A percentile compares a stretch with the other conserved stretches of the same genome.
Evolutionary conservation across 2,329 filamentous ascomycete genomes (phyloP).

Genomic region (Stachybotrys chartarum): DNA sequence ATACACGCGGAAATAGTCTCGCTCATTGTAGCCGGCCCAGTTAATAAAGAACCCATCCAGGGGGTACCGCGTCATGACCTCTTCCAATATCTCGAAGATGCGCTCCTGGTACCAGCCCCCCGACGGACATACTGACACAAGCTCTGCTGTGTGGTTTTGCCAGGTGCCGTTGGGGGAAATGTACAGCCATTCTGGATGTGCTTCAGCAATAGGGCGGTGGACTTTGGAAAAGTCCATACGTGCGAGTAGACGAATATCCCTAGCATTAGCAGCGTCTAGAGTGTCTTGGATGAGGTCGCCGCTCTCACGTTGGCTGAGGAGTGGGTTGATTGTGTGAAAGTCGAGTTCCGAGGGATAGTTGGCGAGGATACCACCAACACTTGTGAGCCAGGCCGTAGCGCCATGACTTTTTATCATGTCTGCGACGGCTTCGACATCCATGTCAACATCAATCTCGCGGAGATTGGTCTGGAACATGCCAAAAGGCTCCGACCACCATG

Average conservation of each 20-base stretch:
- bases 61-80: slow-evolving; percentile 8
- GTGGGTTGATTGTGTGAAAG: slow-evolving; percentile 7
- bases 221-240: slow-evolving; percentile 12
- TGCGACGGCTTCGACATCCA: slow-evolving; percentile 7
- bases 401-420: slow-evolving; percentile 6
- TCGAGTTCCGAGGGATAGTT: slow-evolving; percentile 7
- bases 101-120: slow-evolving; percentile 9
- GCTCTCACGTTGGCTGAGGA: slow-evolving; percentile 3
- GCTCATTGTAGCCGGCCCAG: slow-evolving; percentile 10
- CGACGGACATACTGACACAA: slow-evolving; percentile 9
- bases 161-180: slow-evolving; percentile 6
- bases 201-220: slow-evolving; percentile 3
- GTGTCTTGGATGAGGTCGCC: slow-evolving; percentile 9
- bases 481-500: slow-evolving; percentile 8
- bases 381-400: slow-evolving; percentile 6
- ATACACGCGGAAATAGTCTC: slow-evolving; percentile 8
- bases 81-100: slow-evolving; percentile 9
- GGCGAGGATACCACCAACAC: slow-evolving; percentile 8
- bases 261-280: slow-evolving; percentile 3
- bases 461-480: slow-evolving; percentile 11
- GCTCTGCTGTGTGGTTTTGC: slow-evolving; percentile 7
- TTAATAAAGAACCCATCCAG: slow-evolving; percentile 12
- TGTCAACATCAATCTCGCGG: slow-evolving; percentile 8
- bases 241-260: slow-evolving; percentile 5
- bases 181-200: slow-evolving; percentile 10